phyloP scores from a whole-genome alignment of 2,329 filamentous ascomycete species.

The Cordyceps cicadae region DNA sequence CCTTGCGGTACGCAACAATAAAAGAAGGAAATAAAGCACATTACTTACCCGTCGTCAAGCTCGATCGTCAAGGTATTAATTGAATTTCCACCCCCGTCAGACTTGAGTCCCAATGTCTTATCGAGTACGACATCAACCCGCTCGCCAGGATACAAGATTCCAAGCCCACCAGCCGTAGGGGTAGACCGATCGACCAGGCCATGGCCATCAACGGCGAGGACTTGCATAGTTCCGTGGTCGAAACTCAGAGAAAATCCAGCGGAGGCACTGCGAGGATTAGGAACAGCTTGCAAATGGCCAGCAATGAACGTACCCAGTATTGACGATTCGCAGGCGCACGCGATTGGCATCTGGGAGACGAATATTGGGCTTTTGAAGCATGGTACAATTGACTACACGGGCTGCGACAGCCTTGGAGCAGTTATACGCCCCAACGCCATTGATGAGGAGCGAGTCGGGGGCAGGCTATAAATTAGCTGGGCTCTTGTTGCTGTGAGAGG shows the following conservation, averaged over 20 bases:
- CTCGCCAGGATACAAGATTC: conserved; percentile 17
- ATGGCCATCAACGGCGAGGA: conserved; percentile 16
- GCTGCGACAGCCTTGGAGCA: conserved; percentile 17
- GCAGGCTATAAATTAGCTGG: conserved; percentile 12
- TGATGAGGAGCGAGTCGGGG: conserved; percentile 14
- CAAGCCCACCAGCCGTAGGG: conserved; percentile 12
- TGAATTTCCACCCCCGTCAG: background rate
- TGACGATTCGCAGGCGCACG: conserved; percentile 15
- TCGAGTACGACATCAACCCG: conserved; percentile 14
- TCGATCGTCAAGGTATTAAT: conserved; percentile 4
- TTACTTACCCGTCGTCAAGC: conserved; percentile 7
- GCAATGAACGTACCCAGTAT: conserved; percentile 14
- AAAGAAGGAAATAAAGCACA: no score
- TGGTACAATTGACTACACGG: conserved; percentile 11
- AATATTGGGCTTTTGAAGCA: conserved; percentile 9
- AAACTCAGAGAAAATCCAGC: conserved; percentile 13
- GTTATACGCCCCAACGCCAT: conserved; percentile 12
- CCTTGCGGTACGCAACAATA: background rate
- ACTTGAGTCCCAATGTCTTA: background rate
- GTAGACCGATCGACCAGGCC: conserved; percentile 5
- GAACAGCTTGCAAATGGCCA: no score
- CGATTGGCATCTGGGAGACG: conserved; percentile 9
- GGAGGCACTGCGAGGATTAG: conserved; percentile 9
- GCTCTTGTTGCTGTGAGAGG: background rate
- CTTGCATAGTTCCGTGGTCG: conserved; percentile 11